These are phyloP conservation scores for Clarireedia homoeocarpa DNA, from an alignment of 2,329 filamentous ascomycete species.

Conservation along the genomic window DNA sequence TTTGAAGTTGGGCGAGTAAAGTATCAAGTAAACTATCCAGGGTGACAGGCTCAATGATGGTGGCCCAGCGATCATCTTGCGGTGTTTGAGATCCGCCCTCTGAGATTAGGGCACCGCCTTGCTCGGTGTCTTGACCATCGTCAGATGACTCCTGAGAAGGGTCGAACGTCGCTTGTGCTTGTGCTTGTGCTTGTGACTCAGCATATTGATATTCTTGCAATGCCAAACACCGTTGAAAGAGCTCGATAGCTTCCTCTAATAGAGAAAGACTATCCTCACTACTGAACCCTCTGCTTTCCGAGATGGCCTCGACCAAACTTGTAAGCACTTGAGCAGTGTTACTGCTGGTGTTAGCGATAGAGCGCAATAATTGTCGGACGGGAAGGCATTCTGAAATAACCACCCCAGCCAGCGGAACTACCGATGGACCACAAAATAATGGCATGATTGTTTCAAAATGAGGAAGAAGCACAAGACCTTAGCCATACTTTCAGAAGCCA, in stretches of 20 bases:
- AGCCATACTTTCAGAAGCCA: too few relatives aligned
- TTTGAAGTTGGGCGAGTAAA: constrained; percentile 54
- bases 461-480: too few relatives aligned
- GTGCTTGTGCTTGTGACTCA: constrained; percentile 33
- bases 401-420: too few relatives aligned
- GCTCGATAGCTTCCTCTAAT: constrained; percentile 52
- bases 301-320: constrained; percentile 53
- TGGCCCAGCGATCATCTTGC: constrained; percentile 35
- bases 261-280: constrained; percentile 39
- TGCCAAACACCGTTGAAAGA: constrained; percentile 49
- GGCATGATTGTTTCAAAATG: too few relatives aligned
- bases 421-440: too few relatives aligned
- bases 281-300: constrained; percentile 34
- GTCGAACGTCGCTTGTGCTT: constrained; percentile 24
- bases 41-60: constrained; percentile 59
- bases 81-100: constrained; percentile 2
- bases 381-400: too few relatives aligned
- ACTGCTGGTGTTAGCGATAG: constrained; percentile 21
- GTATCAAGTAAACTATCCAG: constrained; percentile 60
- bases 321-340: constrained; percentile 65
- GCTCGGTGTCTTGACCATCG: constrained; percentile 30
- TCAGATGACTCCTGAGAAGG: constrained; percentile 10
- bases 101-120: constrained; percentile 26
- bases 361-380: not conserved
- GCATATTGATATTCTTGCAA: constrained; percentile 43